Evolutionary conservation across 78 protist genomes (phyloP).

Genomic region (Bigelowiella natans): DNA sequence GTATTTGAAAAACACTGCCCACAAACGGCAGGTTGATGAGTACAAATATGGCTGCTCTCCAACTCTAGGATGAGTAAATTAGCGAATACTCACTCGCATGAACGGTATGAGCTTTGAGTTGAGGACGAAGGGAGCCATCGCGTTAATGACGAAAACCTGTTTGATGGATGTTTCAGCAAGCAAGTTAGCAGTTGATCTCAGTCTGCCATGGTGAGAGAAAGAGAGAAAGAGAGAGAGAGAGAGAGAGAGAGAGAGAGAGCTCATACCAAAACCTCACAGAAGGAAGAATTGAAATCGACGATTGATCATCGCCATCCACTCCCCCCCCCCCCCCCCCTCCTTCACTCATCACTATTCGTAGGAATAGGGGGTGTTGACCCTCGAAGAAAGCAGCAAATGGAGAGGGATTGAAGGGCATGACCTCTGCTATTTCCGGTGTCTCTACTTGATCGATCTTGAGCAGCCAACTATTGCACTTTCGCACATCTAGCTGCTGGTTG

Average conservation of each 20-base stretch:
- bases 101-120: slow-evolving; percentile 12
- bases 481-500: slow-evolving; percentile 53
- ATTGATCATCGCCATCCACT: too few species aligned
- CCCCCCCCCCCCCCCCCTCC: not conserved
- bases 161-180: slow-evolving; percentile 38
- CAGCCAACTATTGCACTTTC: slow-evolving; percentile 22
- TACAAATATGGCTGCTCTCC: not conserved
- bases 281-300: too few species aligned
- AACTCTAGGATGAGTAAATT: not conserved
- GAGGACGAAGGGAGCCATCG: slow-evolving; percentile 56
- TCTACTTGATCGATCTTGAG: not conserved
- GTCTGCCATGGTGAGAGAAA: too few species aligned
- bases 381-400: not conserved
- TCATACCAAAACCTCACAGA: not conserved
- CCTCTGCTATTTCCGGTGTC: too few species aligned
- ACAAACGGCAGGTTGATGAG: not conserved
- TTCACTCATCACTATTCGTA: not conserved
- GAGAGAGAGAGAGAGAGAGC: not conserved
- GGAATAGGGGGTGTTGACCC: slow-evolving; percentile 20
- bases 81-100: slow-evolving; percentile 11
- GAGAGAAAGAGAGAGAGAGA: not conserved
- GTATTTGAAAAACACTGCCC: not conserved
- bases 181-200: slow-evolving; percentile 2
- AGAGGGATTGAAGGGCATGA: too few species aligned
- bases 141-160: slow-evolving; percentile 39